phyloP scores from a whole-genome alignment of 1,284 basidiomycete genomes.

The Spongispora temasekensis region DNA sequence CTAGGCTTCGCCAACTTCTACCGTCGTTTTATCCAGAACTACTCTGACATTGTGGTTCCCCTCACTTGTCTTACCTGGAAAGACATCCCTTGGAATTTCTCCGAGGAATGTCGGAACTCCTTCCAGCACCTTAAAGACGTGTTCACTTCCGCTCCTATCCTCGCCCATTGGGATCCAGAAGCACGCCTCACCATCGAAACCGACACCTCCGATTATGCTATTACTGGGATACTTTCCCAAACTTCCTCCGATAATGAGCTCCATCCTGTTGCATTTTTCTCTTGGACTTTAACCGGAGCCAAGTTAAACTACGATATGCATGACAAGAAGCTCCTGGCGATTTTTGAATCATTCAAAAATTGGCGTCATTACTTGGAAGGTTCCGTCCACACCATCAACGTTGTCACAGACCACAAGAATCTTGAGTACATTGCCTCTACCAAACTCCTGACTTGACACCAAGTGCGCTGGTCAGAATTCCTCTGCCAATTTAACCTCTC shows the following conservation, averaged over 20 bases:
- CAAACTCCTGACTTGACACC: background rate
- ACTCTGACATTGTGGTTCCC: background rate
- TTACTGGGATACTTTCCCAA: constrained; percentile 36
- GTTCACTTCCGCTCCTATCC: constrained; percentile 9
- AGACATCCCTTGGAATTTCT: too few species aligned
- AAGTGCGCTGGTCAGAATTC: background rate
- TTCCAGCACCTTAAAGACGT: too few species aligned
- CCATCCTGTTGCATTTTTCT: too few species aligned
- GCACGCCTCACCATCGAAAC: constrained; percentile 5
- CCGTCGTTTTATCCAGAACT: too few species aligned
- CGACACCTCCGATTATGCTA: constrained; percentile 13
- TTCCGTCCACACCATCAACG: background rate
- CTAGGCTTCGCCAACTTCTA: too few species aligned
- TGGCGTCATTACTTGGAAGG: background rate
- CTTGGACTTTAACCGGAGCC: too few species aligned
- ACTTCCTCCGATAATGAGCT: too few species aligned
- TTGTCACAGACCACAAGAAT: background rate
- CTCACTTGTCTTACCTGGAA: background rate
- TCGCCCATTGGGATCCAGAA: background rate
- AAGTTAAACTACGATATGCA: too few species aligned
- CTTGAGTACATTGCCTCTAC: background rate
- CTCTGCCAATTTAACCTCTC: background rate
- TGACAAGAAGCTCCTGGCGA: background rate
- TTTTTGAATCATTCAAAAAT: too few species aligned
- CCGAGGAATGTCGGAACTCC: background rate